A percentile compares a stretch with the other conserved stretches of the same genome.
Evolutionary conservation across 768 basidiomycete genomes (phyloP).

Genomic region (Astraeus odoratus): DNA sequence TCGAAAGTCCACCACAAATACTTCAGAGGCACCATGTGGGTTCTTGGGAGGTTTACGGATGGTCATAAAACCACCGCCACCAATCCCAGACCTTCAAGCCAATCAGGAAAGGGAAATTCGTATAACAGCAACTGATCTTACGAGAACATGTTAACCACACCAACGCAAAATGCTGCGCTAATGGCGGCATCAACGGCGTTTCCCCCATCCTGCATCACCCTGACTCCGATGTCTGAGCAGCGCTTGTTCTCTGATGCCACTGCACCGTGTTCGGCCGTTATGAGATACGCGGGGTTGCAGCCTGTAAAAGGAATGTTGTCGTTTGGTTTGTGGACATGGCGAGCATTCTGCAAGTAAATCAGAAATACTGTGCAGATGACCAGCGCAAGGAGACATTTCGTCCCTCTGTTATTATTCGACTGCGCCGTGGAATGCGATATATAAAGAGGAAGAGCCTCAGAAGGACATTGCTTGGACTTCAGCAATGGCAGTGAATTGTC

Average conservation of each 20-base stretch:
- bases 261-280: conserved; percentile 66
- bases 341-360: conserved; percentile 2
- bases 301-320: background rate
- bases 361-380: conserved; percentile 11
- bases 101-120: conserved; percentile 1
- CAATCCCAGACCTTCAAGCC: conserved; percentile 60
- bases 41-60: background rate
- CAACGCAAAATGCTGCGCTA: conserved; percentile 68
- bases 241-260: conserved; percentile 84
- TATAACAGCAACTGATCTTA: conserved; percentile 29
- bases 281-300: conserved; percentile 51
- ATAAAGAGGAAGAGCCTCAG: conserved; percentile 17
- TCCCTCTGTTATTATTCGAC: conserved; percentile 8
- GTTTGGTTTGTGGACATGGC: background rate
- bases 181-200: conserved; percentile 89
- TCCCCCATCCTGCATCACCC: conserved; percentile 72
- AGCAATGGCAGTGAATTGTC: background rate
- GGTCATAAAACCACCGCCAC: conserved; percentile 86
- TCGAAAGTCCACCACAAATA: conserved; percentile 78
- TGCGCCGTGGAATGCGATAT: background rate
- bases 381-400: conserved; percentile 6
- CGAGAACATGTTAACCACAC: conserved; percentile 89
- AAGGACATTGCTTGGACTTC: background rate
- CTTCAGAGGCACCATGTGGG: background rate
- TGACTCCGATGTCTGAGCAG: conserved; percentile 82